Base-by-base conservation (phyloP, 192 early-diverging fungal genomes). In the Coemansia sp. region DNA sequence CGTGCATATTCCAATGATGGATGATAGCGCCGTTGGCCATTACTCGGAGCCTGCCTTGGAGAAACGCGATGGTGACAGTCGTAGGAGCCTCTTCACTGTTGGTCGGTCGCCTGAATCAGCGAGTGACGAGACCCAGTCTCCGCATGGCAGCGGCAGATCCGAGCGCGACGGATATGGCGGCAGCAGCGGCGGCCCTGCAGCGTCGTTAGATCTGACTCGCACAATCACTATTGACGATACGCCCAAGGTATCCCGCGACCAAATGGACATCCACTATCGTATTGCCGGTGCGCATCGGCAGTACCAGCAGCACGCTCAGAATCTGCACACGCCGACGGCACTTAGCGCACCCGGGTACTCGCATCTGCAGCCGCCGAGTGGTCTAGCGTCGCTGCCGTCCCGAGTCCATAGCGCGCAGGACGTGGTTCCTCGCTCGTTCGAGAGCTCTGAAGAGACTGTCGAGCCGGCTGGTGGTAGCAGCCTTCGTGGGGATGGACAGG, bases 211-310 rank as follows among this genome's bases (percentile, higher is more conserved):
- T 20, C 60, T 83, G 15, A 58, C 59, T 6, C 71, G 76, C 25
- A 77, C 80, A 6, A 83, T 83, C 45, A 83, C 80, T 10, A 83
- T 83, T 22, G 80, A 83, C 54, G 80, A 83, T 4, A 74, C 64
- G 4, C 80, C 80, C 6, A 73, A 72, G 54, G 65, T 77, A 0
- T 45, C 64, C 0, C 43, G 75, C 11, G 67, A 83, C 45, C 65
- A 83, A 38, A 83, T 83, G 72, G 80, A 83, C 54, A 74, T 83
- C n/a, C 80, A 83, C 39, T 72, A 76, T 40, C 70, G 67, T 41
- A 57, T 73, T 11, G 57, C 24, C 3, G 58, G 61, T 36, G 59
- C 62, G 12, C 69, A 67, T 19, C 36, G 29, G 19, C 73, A 81
- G 41, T 72, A 69, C 67, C 60, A 56, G 24, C 68, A 74, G 62